A percentile compares a stretch with the other conserved stretches of the same genome.
phyloP scores from a whole-genome alignment of 2,329 filamentous ascomycete species.

The Arthrobotrys musiformis region DNA sequence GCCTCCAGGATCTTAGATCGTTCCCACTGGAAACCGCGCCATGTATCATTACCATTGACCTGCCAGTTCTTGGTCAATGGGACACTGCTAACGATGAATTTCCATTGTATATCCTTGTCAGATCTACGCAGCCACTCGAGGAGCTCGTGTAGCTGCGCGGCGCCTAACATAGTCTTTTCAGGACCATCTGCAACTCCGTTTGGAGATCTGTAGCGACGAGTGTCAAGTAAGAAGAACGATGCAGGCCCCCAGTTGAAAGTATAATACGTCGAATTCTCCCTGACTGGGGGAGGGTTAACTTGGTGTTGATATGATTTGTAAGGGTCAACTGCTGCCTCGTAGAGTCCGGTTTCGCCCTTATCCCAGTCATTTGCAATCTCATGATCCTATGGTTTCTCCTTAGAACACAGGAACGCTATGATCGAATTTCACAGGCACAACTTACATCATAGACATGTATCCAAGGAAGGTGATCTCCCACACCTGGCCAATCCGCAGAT shows the following conservation, averaged over 20 bases:
- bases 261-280: constrained; percentile 80
- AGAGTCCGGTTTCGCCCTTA: constrained; percentile 81
- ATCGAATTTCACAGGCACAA: neutral
- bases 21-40: constrained; percentile 90
- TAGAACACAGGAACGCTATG: neutral
- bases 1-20: constrained; percentile 82
- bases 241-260: constrained; percentile 89
- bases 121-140: constrained; percentile 81
- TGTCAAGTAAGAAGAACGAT: constrained; percentile 94
- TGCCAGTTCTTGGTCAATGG: constrained; percentile 99
- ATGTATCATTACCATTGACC: constrained; percentile 81
- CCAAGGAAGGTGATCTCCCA: constrained; percentile 87
- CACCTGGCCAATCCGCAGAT: constrained; percentile 86
- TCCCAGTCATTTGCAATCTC: constrained; percentile 97
- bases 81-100: constrained; percentile 87
- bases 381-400: constrained; percentile 71
- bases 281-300: constrained; percentile 79
- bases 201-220: constrained; percentile 77
- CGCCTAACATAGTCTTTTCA: constrained; percentile 87
- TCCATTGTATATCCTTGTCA: constrained; percentile 79
- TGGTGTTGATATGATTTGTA: constrained; percentile 87
- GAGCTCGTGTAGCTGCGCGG: constrained; percentile 80
- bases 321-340: constrained; percentile 80
- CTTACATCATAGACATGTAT: constrained; percentile 83
- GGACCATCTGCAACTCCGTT: constrained; percentile 70